phyloP scores from a whole-genome alignment of 2,329 filamentous ascomycete genomes.

The Helminthosporium solani region DNA sequence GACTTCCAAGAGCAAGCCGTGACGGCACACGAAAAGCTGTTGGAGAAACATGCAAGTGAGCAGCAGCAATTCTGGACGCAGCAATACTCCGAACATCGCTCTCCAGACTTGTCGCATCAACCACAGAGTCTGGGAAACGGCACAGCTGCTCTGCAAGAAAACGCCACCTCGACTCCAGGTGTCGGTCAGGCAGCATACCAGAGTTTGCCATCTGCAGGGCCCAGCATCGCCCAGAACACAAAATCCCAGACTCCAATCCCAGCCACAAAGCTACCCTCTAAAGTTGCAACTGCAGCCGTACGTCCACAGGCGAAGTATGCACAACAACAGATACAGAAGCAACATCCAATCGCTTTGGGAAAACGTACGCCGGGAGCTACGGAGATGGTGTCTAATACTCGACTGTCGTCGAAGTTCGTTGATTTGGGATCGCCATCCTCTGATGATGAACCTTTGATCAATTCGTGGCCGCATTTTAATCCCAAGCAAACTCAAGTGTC shows the following conservation, averaged over 20 bases:
- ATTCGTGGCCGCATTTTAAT: neutral
- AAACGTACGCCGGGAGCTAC: neutral
- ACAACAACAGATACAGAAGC: neutral
- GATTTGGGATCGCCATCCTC: neutral
- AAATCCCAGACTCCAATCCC: no score
- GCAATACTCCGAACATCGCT: no score
- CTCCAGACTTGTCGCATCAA: no score
- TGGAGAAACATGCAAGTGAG: slow-evolving; percentile 9
- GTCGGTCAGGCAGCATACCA: no score
- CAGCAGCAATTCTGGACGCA: slow-evolving; percentile 10
- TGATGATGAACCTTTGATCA: neutral
- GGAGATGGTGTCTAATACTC: no score
- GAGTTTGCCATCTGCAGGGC: no score
- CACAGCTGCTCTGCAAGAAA: no score
- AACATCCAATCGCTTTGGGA: neutral
- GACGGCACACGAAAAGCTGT: neutral
- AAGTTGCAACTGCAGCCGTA: neutral
- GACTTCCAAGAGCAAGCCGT: slow-evolving; percentile 3
- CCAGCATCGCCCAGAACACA: no score
- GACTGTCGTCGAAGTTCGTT: neutral
- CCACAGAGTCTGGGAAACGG: no score
- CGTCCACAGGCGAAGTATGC: neutral
- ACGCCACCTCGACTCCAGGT: no score
- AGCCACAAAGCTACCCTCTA: no score
- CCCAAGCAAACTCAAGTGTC: neutral